Percentiles rank a stretch among this genome's conserved stretches.
Conservation (phyloP, 2,329 filamentous ascomycete species). For the Aspergillus hiratsukae region DNA sequence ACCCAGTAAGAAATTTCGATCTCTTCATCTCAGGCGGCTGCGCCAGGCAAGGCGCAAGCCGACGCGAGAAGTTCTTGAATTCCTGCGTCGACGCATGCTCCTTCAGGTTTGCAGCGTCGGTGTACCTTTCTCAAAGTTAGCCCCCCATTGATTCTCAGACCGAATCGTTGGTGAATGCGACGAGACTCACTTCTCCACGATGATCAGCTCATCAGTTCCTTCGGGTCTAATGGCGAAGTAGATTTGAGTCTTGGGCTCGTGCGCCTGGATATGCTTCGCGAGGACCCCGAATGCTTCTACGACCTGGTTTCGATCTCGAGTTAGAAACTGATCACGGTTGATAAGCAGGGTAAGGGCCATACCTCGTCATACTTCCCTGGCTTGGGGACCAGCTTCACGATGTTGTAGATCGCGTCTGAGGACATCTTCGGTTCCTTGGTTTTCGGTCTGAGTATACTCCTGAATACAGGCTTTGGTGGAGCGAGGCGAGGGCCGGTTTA, state of each 20-base stretch:
- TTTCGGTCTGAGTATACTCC: background rate
- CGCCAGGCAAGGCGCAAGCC: slow-evolving; percentile 11
- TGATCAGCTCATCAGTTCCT: slow-evolving; percentile 14
- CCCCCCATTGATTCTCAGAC: background rate
- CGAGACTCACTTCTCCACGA: slow-evolving; percentile 17
- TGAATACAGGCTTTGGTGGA: background rate
- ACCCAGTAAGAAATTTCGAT: slow-evolving; percentile 12
- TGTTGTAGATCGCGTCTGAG: slow-evolving; percentile 13
- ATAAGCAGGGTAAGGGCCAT: background rate
- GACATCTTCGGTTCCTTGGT: background rate
- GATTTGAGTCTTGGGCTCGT: slow-evolving; percentile 18
- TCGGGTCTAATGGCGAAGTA: slow-evolving; percentile 16
- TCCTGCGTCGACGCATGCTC: slow-evolving; percentile 10
- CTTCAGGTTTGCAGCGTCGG: slow-evolving; percentile 14
- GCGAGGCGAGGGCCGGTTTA: background rate
- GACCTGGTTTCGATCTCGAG: slow-evolving; percentile 5
- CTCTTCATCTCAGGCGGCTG: slow-evolving; percentile 13
- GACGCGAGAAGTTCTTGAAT: slow-evolving; percentile 14
- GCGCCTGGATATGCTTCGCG: slow-evolving; percentile 11
- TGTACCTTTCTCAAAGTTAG: slow-evolving; percentile 9
- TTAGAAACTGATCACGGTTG: background rate
- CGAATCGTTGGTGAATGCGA: background rate
- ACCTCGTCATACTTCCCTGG: slow-evolving; percentile 17
- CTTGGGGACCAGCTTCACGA: slow-evolving; percentile 18
- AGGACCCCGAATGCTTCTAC: slow-evolving; percentile 14